Conservation (phyloP, 805 yeast genomes). For the Pichia insulana region DNA sequence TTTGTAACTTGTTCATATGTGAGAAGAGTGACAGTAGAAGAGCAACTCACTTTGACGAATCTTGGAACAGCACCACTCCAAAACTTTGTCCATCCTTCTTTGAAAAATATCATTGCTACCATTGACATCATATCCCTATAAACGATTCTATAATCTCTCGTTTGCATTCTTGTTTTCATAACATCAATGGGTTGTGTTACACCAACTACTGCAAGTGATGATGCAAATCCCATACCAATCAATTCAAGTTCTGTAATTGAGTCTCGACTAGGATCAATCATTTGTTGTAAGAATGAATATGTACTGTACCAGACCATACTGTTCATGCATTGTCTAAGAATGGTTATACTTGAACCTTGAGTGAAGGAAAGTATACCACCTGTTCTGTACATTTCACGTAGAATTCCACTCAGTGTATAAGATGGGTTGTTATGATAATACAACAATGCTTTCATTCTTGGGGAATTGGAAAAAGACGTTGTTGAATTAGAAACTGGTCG, state of each 20-base stretch:
- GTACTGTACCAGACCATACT: slow-evolving; percentile 80
- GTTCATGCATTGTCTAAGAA: slow-evolving; percentile 68
- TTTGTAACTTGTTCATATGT: slow-evolving; percentile 53
- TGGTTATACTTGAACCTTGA: slow-evolving; percentile 79
- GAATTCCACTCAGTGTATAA: slow-evolving; percentile 40
- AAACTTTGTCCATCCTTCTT: slow-evolving; percentile 37
- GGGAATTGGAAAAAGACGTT: neutral
- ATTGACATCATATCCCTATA: slow-evolving; percentile 58
- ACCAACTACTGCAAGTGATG: slow-evolving; percentile 66
- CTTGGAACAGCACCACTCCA: slow-evolving; percentile 62
- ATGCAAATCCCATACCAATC: slow-evolving; percentile 43
- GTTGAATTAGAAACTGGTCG: slow-evolving; percentile 5
- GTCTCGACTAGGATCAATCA: slow-evolving; percentile 44
- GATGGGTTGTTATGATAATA: slow-evolving; percentile 47
- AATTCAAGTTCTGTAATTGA: slow-evolving; percentile 33
- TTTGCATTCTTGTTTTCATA: slow-evolving; percentile 78
- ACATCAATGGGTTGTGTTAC: slow-evolving; percentile 87
- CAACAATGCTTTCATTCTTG: slow-evolving; percentile 15
- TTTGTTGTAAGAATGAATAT: slow-evolving; percentile 69
- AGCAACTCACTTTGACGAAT: slow-evolving; percentile 57
- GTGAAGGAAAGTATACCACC: slow-evolving; percentile 73
- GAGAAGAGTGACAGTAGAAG: slow-evolving; percentile 61
- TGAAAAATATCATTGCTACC: slow-evolving; percentile 38
- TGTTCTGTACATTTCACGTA: slow-evolving; percentile 57
- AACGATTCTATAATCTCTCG: slow-evolving; percentile 50